These are phyloP conservation scores for Thymus quinquecostatus DNA, from an alignment of 257 asterid genomes.

Conservation along the genomic window DNA sequence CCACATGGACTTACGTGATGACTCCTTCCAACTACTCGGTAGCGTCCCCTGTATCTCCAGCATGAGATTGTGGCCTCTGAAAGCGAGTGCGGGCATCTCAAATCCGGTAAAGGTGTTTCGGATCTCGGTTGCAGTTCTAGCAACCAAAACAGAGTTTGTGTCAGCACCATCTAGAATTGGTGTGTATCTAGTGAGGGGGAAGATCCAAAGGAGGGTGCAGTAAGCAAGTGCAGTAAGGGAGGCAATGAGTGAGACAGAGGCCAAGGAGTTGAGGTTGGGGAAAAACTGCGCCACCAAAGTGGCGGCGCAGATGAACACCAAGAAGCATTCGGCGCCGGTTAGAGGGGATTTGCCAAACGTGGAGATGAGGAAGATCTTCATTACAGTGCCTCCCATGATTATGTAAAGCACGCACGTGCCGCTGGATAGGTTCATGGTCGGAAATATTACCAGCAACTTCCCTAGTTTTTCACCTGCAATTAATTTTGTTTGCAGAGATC, in stretches of 20 bases:
- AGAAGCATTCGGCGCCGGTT: conserved; percentile 52
- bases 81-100: conserved; percentile 52
- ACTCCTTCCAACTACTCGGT: conserved; percentile 38
- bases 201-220: conserved; percentile 45
- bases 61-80: conserved; percentile 79
- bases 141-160: not conserved
- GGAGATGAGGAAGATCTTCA: conserved; percentile 41
- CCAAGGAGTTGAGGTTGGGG: conserved; percentile 60
- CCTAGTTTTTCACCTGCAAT: conserved; percentile 59
- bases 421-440: conserved; percentile 66
- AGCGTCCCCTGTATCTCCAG: conserved; percentile 84
- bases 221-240: conserved; percentile 49
- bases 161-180: not conserved
- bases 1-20: conserved; percentile 61
- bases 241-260: conserved; percentile 52
- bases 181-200: conserved; percentile 41
- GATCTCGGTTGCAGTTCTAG: conserved; percentile 14
- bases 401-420: conserved; percentile 60
- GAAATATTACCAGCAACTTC: conserved; percentile 62
- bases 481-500: no score
- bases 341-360: conserved; percentile 28
- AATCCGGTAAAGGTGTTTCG: conserved; percentile 51
- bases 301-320: conserved; percentile 58
- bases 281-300: conserved; percentile 52
- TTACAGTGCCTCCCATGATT: conserved; percentile 55